Evolutionary conservation across 129 eudicot species (phyloP), one percentile per base, ranked within the genome.

Genomic region (Centella asiatica): DNA sequence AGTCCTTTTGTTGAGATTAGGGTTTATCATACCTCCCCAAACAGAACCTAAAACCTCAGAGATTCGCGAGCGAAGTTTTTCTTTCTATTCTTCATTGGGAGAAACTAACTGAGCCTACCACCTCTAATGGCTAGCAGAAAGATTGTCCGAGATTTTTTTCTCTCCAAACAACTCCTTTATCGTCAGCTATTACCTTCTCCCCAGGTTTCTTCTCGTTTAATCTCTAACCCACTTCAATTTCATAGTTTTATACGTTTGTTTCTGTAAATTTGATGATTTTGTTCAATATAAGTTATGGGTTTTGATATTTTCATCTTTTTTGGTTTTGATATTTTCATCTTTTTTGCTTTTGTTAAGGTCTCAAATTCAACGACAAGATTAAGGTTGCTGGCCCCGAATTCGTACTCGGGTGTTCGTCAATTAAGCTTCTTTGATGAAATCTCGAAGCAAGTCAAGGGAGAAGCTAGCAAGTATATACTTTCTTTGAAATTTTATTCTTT

Each of bases 351-450:
- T 62, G 42, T 18, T 54, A 10, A 62, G 67, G 67, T 62, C 44
- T 44, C 25, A 47, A 9, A 28, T 29, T 47, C 67, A 27, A 44
- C 25, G 18, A 27, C 53, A 62, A 62, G 67, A 62, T 62, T 62
- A 29, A 27, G 67, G 52, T 7, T 62, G 67, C 40, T 25, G 24
- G 33, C 36, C 4, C 23, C 63, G 27, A 23, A 62, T 44, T 42
- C 17, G 26, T 62, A 62, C 20, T 6, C 17, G 34, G 53, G 67
- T 62, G 45, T 25, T 13, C 67, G 67, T 62, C 67, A 62, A 44
- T 62, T 62, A 12, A 62, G 67, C 18, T 44, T 62, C 24, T 62
- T 62, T 19, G 45, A 62, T 42, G 48, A 62, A 4, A 44, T 62
- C 14, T 54, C 60, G 36, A 54, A 54, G 34, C 15, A 54, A 17